Evolutionary conservation across 2,329 filamentous ascomycete genomes (phyloP).

Genomic region (Clonostachys sp.): DNA sequence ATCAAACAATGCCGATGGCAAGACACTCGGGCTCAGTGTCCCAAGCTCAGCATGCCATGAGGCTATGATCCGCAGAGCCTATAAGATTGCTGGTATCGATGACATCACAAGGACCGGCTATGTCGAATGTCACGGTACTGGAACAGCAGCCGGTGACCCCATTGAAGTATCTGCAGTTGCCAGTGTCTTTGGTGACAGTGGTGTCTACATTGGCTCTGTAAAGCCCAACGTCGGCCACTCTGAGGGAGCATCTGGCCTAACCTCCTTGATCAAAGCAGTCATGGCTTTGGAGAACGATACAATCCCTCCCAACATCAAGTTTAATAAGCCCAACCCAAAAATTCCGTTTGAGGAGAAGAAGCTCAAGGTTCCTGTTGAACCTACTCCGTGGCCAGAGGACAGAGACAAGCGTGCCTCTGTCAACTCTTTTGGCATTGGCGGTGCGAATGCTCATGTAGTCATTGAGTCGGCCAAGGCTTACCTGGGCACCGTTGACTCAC

Average conservation of each 20-base stretch:
- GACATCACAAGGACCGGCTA: conserved; percentile 14
- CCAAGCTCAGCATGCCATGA: conserved; percentile 29
- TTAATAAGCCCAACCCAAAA: conserved; percentile 24
- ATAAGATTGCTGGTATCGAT: conserved; percentile 17
- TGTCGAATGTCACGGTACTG: conserved; percentile 38
- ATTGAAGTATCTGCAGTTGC: conserved; percentile 29
- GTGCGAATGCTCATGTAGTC: conserved; percentile 18
- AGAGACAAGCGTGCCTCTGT: conserved; percentile 15
- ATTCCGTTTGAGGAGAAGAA: conserved; percentile 12
- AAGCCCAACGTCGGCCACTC: conserved; percentile 39
- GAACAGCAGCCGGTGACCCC: conserved; percentile 35
- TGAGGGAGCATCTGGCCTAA: conserved; percentile 32
- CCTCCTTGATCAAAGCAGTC: conserved; percentile 34
- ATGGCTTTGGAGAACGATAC: conserved; percentile 30
- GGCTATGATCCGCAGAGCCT: conserved; percentile 29
- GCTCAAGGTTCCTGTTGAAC: conserved; percentile 12
- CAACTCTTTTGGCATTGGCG: conserved; percentile 26
- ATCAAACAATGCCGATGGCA: conserved; percentile 31
- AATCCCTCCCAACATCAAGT: conserved; percentile 36
- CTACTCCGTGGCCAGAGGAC: conserved; percentile 10
- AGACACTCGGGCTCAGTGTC: conserved; percentile 27
- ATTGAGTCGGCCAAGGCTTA: conserved; percentile 8
- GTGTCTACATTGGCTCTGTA: conserved; percentile 17
- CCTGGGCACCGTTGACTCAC: neutral
- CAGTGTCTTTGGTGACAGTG: conserved; percentile 16